These are phyloP conservation scores for Triticum turgidum DNA, from an alignment of 176 grass and related monocot species.

Conservation along the genomic window DNA sequence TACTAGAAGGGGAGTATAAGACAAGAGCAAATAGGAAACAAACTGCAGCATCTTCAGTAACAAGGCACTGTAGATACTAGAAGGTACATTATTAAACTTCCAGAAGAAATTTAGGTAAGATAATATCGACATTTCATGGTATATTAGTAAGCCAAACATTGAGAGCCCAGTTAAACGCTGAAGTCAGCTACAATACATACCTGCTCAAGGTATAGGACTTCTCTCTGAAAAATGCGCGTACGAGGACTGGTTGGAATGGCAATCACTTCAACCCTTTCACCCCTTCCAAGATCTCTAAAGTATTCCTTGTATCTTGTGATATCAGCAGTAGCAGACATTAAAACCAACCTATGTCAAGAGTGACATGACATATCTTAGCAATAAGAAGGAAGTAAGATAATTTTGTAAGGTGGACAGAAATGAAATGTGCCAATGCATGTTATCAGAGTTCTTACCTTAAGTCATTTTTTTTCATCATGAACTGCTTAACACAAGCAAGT, in stretches of 20 bases:
- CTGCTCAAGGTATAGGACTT: constrained; percentile 91
- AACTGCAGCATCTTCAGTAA: neutral
- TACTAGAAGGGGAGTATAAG: neutral
- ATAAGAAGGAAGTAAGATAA: constrained; percentile 13
- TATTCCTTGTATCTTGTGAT: constrained; percentile 92
- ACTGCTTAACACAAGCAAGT: constrained; percentile 73
- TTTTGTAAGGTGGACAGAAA: constrained; percentile 15
- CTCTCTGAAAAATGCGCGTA: constrained; percentile 62
- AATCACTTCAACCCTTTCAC: constrained; percentile 94
- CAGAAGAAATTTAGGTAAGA: neutral
- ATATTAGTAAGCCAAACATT: constrained; percentile 18
- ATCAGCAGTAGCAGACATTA: constrained; percentile 96
- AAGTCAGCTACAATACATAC: constrained; percentile 36
- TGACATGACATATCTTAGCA: constrained; percentile 21
- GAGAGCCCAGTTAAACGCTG: neutral
- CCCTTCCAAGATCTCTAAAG: constrained; percentile 74
- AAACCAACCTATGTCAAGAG: constrained; percentile 65
- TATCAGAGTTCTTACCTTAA: constrained; percentile 52
- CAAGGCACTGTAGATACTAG: neutral
- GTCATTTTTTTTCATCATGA: constrained; percentile 90
- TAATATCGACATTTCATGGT: constrained; percentile 16
- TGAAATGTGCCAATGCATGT: neutral
- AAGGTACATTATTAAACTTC: constrained; percentile 1
- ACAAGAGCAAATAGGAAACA: constrained; percentile 15
- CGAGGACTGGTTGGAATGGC: constrained; percentile 75